phyloP scores from a whole-genome alignment of 257 asterid species.

The Agastache rugosa region DNA sequence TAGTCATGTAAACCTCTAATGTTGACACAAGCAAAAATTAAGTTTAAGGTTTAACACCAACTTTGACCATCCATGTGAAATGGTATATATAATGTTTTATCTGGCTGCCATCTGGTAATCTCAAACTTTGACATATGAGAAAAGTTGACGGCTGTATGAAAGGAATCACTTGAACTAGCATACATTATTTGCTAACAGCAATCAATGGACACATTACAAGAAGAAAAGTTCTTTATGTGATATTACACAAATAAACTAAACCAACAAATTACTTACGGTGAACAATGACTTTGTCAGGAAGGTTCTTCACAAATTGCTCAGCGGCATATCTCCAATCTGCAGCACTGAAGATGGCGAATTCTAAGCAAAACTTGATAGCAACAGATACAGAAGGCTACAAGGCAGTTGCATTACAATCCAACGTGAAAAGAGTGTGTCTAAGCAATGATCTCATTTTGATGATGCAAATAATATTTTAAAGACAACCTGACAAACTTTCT shows the following conservation, averaged over 20 bases:
- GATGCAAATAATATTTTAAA: background rate
- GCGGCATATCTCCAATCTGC: constrained; percentile 96
- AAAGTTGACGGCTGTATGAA: background rate
- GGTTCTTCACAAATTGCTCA: constrained; percentile 81
- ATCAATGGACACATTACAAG: constrained; percentile 3
- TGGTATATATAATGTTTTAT: background rate
- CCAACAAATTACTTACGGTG: constrained; percentile 64
- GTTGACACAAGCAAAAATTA: too few species aligned
- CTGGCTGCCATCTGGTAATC: background rate
- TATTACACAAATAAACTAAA: constrained; percentile 8
- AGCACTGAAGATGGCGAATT: constrained; percentile 54
- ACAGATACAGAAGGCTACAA: constrained; percentile 15
- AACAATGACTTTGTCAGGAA: constrained; percentile 82
- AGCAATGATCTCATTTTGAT: background rate
- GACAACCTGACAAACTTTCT: background rate
- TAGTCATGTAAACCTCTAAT: background rate
- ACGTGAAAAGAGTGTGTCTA: constrained; percentile 19
- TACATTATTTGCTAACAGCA: background rate
- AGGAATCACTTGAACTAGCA: constrained; percentile 24
- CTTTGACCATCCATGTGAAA: background rate
- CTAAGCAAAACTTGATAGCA: constrained; percentile 25
- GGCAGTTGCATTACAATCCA: constrained; percentile 18
- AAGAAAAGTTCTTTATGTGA: background rate
- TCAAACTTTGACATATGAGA: background rate
- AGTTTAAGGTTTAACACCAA: background rate